Evolutionary conservation across 2,329 filamentous ascomycete genomes (phyloP).

Genomic region (Tolypocladium amazonense): DNA sequence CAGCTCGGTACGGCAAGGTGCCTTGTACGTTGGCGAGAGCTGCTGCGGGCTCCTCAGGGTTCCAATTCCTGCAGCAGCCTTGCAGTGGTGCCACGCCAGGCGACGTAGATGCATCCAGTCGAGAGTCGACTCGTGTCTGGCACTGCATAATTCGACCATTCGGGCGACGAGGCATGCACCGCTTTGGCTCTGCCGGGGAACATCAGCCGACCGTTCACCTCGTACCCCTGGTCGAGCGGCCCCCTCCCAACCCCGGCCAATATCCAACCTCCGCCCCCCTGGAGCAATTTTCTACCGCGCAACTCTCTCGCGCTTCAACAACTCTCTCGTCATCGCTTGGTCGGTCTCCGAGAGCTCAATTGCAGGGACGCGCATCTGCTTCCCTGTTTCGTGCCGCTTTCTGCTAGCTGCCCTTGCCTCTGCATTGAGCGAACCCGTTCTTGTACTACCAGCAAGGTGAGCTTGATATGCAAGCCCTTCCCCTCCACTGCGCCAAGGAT

Average conservation of each 20-base stretch:
- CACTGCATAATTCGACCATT: neutral
- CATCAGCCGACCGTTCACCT: neutral
- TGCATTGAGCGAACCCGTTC: neutral
- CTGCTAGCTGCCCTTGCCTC: neutral
- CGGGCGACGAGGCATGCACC: neutral
- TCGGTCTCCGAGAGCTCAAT: neutral
- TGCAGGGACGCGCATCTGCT: neutral
- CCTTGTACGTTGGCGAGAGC: neutral
- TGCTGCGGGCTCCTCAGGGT: neutral
- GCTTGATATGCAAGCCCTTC: neutral
- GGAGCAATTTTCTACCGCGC: conserved; percentile 3
- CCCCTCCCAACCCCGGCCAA: neutral
- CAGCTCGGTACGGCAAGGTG: neutral
- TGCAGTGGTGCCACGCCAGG: neutral
- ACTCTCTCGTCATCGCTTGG: neutral
- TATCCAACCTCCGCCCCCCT: conserved; percentile 3
- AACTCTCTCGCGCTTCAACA: neutral
- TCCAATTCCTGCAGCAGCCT: neutral
- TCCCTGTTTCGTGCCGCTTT: neutral
- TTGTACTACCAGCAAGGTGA: neutral
- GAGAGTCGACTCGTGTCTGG: neutral
- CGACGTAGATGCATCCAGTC: neutral
- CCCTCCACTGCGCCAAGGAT: neutral
- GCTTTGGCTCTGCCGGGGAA: neutral
- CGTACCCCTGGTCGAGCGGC: neutral